Percentiles rank a stretch among this genome's conserved stretches.
These are phyloP conservation scores for Abelmoschus esculentus DNA, from an alignment of 345 rosid species.

Conservation along the genomic window DNA sequence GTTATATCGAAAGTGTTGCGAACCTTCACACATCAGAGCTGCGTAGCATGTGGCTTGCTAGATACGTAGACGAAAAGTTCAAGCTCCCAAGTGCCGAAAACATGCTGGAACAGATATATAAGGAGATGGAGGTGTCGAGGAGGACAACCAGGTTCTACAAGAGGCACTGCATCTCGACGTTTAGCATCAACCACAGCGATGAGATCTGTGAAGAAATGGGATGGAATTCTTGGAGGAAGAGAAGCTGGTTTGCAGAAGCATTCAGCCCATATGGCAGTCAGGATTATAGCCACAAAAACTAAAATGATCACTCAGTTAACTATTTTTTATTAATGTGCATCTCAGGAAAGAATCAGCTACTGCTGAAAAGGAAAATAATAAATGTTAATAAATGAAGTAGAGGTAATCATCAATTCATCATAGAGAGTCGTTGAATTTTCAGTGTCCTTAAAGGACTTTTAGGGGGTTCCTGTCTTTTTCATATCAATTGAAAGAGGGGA, in stretches of 20 bases:
- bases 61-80: constrained; percentile 44
- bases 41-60: constrained; percentile 60
- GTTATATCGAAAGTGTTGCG: constrained; percentile 72
- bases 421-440: background rate
- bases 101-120: constrained; percentile 46
- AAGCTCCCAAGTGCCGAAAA: constrained; percentile 60
- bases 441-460: background rate
- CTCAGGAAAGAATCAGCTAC: background rate
- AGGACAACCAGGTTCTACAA: constrained; percentile 65
- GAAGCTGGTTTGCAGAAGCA: constrained; percentile 53
- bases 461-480: background rate
- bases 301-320: background rate
- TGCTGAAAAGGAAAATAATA: background rate
- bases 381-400: background rate
- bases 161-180: constrained; percentile 85
- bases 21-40: constrained; percentile 79
- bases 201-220: constrained; percentile 82
- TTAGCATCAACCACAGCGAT: constrained; percentile 78
- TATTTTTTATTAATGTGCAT: background rate
- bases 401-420: background rate
- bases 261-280: constrained; percentile 41
- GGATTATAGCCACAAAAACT: background rate
- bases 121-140: constrained; percentile 54
- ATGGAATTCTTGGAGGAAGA: constrained; percentile 62
- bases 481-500: background rate